A percentile compares a stretch with the other conserved stretches of the same genome.
Conservation (phyloP, 192 early-diverging fungal species). For the Chytriomyces hyalinus region DNA sequence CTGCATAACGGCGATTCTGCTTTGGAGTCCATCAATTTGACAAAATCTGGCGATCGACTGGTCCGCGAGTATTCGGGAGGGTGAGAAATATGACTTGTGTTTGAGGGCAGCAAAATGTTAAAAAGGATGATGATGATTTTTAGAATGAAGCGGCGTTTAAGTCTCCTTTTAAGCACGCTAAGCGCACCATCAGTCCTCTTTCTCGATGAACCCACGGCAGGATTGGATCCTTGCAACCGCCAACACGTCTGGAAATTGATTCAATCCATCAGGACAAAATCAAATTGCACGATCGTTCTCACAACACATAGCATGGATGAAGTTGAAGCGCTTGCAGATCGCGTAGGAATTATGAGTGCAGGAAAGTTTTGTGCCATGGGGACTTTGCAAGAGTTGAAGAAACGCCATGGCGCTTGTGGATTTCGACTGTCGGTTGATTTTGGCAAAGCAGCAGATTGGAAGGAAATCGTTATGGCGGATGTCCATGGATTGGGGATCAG, state of each 20-base stretch:
- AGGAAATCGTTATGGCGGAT: constrained; percentile 29
- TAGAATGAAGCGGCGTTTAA: constrained; percentile 65
- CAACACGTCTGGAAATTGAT: constrained; percentile 71
- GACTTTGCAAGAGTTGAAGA: constrained; percentile 69
- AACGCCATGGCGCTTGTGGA: constrained; percentile 62
- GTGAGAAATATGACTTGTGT: constrained; percentile 12
- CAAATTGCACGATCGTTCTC: constrained; percentile 58
- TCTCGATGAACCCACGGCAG: constrained; percentile 51
- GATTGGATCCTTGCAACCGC: constrained; percentile 74
- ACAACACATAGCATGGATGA: constrained; percentile 80
- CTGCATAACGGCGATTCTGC: constrained; percentile 44
- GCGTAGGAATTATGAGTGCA: constrained; percentile 74
- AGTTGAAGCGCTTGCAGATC: constrained; percentile 64
- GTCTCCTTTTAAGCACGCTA: constrained; percentile 64
- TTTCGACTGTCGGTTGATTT: constrained; percentile 12
- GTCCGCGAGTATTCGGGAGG: constrained; percentile 65
- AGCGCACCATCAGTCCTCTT: constrained; percentile 60
- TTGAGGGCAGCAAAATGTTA: neutral
- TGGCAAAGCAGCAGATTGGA: neutral
- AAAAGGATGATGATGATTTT: constrained; percentile 36
- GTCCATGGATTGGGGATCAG: constrained; percentile 40
- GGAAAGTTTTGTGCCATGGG: constrained; percentile 69
- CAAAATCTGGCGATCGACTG: constrained; percentile 58
- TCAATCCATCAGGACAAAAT: constrained; percentile 65
- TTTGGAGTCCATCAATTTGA: constrained; percentile 62